A percentile compares a stretch with the other conserved stretches of the same genome.
These are phyloP conservation scores for Dendrobium catenatum DNA, from an alignment of 106 monocot genomes.

Conservation along the genomic window DNA sequence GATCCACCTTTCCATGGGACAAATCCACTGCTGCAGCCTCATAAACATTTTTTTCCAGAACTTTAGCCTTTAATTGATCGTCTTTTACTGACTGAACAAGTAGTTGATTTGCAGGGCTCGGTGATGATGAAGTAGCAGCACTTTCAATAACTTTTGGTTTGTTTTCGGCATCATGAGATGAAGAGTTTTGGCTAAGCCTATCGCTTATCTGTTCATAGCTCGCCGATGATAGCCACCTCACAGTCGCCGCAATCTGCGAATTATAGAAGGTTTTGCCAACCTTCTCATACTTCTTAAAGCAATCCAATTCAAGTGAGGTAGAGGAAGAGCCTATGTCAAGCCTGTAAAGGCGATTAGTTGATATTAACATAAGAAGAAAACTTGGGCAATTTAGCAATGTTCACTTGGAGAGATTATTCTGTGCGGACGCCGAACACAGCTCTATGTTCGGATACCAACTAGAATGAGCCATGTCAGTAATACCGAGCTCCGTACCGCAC, in stretches of 20 bases:
- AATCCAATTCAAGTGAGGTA: constrained; percentile 59
- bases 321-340: constrained; percentile 30
- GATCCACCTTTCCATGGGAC: constrained; percentile 23
- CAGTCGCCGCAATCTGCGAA: constrained; percentile 70
- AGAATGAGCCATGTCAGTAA: too few species aligned
- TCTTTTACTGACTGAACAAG: background rate
- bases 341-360: constrained; percentile 16
- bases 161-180: background rate
- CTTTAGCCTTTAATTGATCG: constrained; percentile 3
- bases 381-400: too few species aligned
- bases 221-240: constrained; percentile 71
- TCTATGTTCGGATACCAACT: too few species aligned
- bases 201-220: constrained; percentile 41
- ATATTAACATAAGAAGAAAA: too few species aligned
- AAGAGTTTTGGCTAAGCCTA: constrained; percentile 21
- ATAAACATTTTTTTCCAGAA: background rate
- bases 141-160: background rate
- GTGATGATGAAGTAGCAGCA: constrained; percentile 1
- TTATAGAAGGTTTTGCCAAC: constrained; percentile 83
- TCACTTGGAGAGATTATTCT: too few species aligned
- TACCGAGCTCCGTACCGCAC: too few species aligned
- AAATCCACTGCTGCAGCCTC: background rate
- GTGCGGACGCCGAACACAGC: too few species aligned
- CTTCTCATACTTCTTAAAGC: constrained; percentile 70
- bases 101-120: background rate